Percentiles rank a stretch among this genome's conserved stretches.
These are phyloP conservation scores for Hypoxylon sp. DNA, from an alignment of 2,329 filamentous ascomycete genomes.

Conservation along the genomic window DNA sequence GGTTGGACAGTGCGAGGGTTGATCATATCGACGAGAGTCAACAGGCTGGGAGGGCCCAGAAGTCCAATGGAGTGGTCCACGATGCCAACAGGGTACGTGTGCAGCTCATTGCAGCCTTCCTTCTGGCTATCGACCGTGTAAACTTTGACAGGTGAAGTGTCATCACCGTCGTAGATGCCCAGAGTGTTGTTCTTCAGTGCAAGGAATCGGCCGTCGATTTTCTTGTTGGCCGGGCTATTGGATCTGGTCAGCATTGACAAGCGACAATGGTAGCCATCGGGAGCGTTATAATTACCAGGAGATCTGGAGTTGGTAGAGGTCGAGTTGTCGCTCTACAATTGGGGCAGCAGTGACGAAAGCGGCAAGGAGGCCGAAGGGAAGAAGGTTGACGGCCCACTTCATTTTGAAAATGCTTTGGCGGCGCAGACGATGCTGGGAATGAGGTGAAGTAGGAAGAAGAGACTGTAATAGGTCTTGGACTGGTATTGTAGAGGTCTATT, in stretches of 20 bases:
- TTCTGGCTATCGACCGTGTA: slow-evolving; percentile 50
- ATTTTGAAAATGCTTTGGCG: slow-evolving; percentile 40
- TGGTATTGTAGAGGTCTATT: slow-evolving; percentile 1
- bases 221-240: slow-evolving; percentile 34
- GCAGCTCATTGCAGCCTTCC: slow-evolving; percentile 53
- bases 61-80: slow-evolving; percentile 56
- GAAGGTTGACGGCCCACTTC: slow-evolving; percentile 46
- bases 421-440: neutral
- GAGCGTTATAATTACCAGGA: slow-evolving; percentile 41
- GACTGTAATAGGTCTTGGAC: neutral
- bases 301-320: slow-evolving; percentile 49
- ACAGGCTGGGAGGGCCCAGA: slow-evolving; percentile 52
- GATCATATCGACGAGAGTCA: slow-evolving; percentile 53
- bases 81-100: slow-evolving; percentile 55
- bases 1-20: slow-evolving; percentile 49
- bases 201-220: slow-evolving; percentile 54
- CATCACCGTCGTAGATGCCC: slow-evolving; percentile 50
- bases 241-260: slow-evolving; percentile 14
- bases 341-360: slow-evolving; percentile 44
- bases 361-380: slow-evolving; percentile 47
- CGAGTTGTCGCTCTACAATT: slow-evolving; percentile 42
- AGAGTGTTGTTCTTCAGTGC: slow-evolving; percentile 50
- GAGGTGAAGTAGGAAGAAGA: neutral
- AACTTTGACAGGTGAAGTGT: slow-evolving; percentile 47
- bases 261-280: neutral